Percentiles rank a stretch among this genome's conserved stretches.
Conservation (phyloP, 371 early-diverging fungal species). For the Smittium mucronatum region DNA sequence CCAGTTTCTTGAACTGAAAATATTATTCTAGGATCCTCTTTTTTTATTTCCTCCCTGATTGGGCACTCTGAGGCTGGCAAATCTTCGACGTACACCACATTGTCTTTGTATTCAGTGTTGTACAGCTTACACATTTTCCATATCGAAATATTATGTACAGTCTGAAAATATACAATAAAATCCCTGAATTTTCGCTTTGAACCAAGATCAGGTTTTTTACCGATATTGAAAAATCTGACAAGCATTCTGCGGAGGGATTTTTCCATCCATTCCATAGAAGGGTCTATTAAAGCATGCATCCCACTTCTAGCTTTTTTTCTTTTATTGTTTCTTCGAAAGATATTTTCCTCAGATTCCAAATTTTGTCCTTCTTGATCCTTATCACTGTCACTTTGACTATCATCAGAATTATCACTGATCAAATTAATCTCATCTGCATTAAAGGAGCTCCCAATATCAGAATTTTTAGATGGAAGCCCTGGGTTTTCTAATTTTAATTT, state of each 20-base stretch:
- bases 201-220: background rate
- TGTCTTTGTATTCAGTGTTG: background rate
- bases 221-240: background rate
- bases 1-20: background rate
- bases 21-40: background rate
- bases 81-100: background rate
- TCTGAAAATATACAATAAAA: background rate
- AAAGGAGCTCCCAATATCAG: background rate
- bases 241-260: background rate
- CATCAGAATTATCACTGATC: background rate
- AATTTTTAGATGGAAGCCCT: background rate
- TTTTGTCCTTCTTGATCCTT: background rate
- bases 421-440: background rate
- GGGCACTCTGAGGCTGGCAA: background rate
- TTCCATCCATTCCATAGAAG: background rate
- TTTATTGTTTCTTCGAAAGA: background rate
- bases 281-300: background rate
- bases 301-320: background rate
- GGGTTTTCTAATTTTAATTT: background rate
- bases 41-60: background rate
- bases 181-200: background rate
- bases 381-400: background rate
- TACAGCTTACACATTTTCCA: background rate
- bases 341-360: background rate
- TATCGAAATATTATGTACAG: background rate